Evolutionary conservation across 768 basidiomycete genomes (phyloP), one percentile per base, ranked within the genome.

Genomic region (Tricholoma flavovirens): DNA sequence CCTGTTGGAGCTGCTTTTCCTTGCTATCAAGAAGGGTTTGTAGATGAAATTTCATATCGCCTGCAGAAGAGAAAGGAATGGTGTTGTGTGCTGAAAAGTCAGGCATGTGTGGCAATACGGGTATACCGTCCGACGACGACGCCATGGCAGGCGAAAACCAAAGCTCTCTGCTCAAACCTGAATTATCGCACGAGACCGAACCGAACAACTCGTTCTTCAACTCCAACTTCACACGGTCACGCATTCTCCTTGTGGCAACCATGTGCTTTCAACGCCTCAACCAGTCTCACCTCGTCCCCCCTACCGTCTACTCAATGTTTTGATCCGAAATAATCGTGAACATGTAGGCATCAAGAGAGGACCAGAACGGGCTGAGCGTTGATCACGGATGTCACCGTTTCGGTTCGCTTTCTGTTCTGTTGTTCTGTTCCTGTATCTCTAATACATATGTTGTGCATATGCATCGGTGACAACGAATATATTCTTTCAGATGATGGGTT

Each of bases 1-100:
- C 92, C 60, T 92, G 88, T 60, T 92, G 86, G 32, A 98, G 86
- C 70, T 98, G 93, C 67, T 86, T 84, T 71, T 94, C 90, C 78
- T 98, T 98, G 68, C 76, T 80, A 73, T 93, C 91, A 62, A 98
- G 82, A 56, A 97, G 84, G 57, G 71, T 72, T 56, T 86, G 83
- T 11, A 86, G 76, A 56, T 83, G 78, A 56, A 77, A 76, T 65
- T 83, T 84, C 71, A 84, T 77, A 69, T 86, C 80, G 53, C 77
- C 81, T 10, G 82, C 69, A 11, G 82, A 79, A 40, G 79, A 75
- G 55, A 81, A 74, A 42, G 71, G 69, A n/a, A 7, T n/a, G 60
- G 68, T 61, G 51, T 65, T 66, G 49, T 66, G 66, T 1, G 68
- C 58, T 26, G 74, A 71, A 59, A 78, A 74, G 62, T 79, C 79